Evolutionary conservation across 2,329 filamentous ascomycete genomes (phyloP).

Genomic region (Pestalotiopsis sp.): DNA sequence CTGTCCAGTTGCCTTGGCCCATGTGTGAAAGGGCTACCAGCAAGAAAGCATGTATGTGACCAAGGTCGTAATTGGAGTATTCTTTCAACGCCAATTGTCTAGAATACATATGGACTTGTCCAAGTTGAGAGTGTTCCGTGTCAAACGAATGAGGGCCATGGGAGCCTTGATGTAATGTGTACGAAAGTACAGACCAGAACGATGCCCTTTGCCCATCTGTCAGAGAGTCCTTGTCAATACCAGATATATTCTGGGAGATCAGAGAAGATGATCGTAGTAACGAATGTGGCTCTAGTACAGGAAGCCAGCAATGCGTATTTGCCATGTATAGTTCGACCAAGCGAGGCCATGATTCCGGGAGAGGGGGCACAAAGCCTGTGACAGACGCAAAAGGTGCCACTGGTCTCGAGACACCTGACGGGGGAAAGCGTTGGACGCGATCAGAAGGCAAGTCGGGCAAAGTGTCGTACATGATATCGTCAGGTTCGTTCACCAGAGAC

Average conservation of each 20-base stretch:
- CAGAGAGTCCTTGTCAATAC: neutral
- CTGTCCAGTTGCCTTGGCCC: neutral
- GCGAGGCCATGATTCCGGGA: neutral
- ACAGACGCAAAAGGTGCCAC: neutral
- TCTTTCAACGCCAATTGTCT: neutral
- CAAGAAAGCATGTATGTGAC: slow-evolving; percentile 5
- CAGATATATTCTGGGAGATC: neutral
- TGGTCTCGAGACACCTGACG: neutral
- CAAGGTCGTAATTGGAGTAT: neutral
- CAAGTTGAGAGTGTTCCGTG: neutral
- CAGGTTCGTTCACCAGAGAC: neutral
- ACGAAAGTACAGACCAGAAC: neutral
- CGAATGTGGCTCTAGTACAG: neutral
- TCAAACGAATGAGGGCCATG: too few relatives aligned
- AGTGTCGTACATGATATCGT: neutral
- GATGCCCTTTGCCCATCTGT: neutral
- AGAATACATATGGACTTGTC: neutral
- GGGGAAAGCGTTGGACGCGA: neutral
- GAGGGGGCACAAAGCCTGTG: neutral
- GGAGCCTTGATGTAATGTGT: neutral
- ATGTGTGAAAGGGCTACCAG: neutral
- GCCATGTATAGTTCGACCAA: slow-evolving; percentile 4
- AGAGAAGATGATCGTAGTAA: neutral
- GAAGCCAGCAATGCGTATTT: slow-evolving; percentile 7
- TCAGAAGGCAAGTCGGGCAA: neutral